Evolutionary conservation across 2,329 filamentous ascomycete species (phyloP).

Genomic region (Harringtonia lauricola): DNA sequence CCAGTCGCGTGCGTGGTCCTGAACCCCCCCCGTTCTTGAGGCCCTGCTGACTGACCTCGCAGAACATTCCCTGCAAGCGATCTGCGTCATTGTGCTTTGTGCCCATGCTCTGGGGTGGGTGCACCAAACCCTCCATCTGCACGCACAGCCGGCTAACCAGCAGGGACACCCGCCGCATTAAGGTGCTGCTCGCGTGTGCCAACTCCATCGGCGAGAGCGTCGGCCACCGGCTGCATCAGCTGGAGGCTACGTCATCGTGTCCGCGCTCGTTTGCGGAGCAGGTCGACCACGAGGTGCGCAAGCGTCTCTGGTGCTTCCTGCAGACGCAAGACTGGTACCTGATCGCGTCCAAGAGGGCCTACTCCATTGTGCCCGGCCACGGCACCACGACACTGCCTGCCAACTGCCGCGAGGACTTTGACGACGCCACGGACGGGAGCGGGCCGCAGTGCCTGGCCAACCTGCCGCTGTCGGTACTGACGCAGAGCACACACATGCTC

Average conservation of each 20-base stretch:
- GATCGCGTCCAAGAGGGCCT: background rate
- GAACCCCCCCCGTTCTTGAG: background rate
- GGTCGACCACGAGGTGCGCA: background rate
- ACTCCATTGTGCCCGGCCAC: background rate
- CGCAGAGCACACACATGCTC: constrained; percentile 1
- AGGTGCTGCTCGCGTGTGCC: background rate
- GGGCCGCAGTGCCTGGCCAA: background rate
- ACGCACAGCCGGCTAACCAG: background rate
- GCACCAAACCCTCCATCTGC: background rate
- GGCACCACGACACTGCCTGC: background rate
- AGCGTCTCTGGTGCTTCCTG: constrained; percentile 1
- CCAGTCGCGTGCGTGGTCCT: background rate
- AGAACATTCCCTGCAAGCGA: background rate
- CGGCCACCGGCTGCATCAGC: background rate
- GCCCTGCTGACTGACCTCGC: background rate
- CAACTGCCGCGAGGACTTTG: constrained; percentile 2
- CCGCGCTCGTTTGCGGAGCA: background rate
- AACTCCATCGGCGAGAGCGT: background rate
- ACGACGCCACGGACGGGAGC: background rate
- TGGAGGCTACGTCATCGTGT: background rate
- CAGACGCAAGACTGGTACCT: constrained; percentile 1
- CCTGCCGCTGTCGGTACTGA: background rate
- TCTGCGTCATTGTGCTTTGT: background rate
- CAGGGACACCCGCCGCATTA: background rate
- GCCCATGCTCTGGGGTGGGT: background rate